Conservation (phyloP, 805 yeast species). For the Myxozyma sirexii region DNA sequence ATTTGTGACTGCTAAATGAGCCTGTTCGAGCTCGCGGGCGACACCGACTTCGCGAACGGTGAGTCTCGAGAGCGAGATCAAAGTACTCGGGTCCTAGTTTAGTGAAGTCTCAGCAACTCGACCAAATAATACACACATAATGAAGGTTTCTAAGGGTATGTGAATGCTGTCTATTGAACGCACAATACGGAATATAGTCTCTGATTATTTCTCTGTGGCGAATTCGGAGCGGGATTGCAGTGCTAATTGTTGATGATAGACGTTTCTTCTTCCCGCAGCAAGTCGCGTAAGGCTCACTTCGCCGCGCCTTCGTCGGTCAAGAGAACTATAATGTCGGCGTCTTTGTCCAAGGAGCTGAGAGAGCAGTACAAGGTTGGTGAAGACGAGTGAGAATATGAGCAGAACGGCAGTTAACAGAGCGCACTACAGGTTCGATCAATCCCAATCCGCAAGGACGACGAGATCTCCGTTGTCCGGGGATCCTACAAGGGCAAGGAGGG, state of each 20-base stretch:
- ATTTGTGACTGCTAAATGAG: conserved; percentile 8
- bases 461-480: conserved; percentile 95
- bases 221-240: neutral
- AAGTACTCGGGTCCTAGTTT: conserved; percentile 3
- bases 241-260: conserved; percentile 50
- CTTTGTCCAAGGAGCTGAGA: conserved; percentile 97
- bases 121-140: conserved; percentile 21
- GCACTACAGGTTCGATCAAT: conserved; percentile 65
- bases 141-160: conserved; percentile 32
- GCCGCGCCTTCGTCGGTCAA: conserved; percentile 94
- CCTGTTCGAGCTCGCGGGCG: neutral
- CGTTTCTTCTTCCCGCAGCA: conserved; percentile 99
- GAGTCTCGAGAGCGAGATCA: neutral
- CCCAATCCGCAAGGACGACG: conserved; percentile 98
- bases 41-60: conserved; percentile 8
- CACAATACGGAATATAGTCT: neutral
- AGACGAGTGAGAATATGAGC: neutral
- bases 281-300: conserved; percentile 99
- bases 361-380: conserved; percentile 75
- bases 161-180: neutral
- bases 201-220: neutral
- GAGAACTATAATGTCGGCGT: conserved; percentile 95
- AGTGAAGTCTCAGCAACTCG: conserved; percentile 11
- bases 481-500: conserved; percentile 99
- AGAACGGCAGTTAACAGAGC: neutral